Evolutionary conservation across 2,329 filamentous ascomycete species (phyloP).

Genomic region (Aureobasidium musti): DNA sequence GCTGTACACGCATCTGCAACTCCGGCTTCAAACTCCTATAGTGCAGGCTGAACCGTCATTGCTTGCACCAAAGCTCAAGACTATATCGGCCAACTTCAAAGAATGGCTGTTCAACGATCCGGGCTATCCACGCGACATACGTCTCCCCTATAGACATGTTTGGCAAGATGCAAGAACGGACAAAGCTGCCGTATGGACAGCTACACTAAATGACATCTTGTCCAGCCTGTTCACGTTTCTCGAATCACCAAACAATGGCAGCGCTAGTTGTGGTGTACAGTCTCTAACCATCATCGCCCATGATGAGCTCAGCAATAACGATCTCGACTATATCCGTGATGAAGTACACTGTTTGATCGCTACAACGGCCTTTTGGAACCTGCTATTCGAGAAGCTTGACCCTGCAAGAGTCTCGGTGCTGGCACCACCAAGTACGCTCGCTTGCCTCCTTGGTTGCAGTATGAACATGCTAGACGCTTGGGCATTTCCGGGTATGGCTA

Average conservation of each 20-base stretch:
- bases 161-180: slow-evolving; percentile 8
- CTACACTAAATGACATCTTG: background rate
- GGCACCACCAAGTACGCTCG: slow-evolving; percentile 64
- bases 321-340: slow-evolving; percentile 23
- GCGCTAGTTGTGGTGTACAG: background rate
- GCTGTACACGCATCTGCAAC: slow-evolving; percentile 55
- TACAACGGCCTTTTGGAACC: slow-evolving; percentile 25
- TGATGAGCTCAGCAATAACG: slow-evolving; percentile 20
- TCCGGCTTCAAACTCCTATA: background rate
- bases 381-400: slow-evolving; percentile 34
- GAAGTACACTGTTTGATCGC: slow-evolving; percentile 25
- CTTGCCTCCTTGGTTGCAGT: slow-evolving; percentile 59
- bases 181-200: slow-evolving; percentile 1
- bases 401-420: slow-evolving; percentile 43
- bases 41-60: background rate
- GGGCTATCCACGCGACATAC: slow-evolving; percentile 8
- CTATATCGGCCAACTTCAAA: background rate
- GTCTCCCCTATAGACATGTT: slow-evolving; percentile 10
- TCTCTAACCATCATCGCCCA: background rate
- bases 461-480: slow-evolving; percentile 52
- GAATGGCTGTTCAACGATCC: slow-evolving; percentile 14
- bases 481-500: slow-evolving; percentile 41
- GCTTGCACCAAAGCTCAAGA: slow-evolving; percentile 4
- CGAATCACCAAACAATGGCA: background rate
- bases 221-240: slow-evolving; percentile 11